phyloP scores from a whole-genome alignment of 2,329 filamentous ascomycete species.

The Escovopsis weberi region DNA sequence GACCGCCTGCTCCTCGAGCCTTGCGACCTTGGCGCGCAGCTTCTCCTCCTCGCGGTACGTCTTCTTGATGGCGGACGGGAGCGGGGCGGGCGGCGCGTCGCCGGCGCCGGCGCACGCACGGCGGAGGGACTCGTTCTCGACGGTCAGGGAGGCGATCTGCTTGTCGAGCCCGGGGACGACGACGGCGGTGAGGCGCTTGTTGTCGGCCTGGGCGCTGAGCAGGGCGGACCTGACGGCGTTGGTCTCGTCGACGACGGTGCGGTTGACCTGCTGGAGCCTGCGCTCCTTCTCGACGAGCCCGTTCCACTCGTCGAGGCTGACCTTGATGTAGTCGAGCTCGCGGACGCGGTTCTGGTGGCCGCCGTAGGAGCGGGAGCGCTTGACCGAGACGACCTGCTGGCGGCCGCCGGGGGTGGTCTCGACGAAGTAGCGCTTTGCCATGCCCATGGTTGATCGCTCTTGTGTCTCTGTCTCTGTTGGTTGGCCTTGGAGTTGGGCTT shows the following conservation, averaged over 20 bases:
- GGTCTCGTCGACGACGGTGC: conserved; percentile 18
- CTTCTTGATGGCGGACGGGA: conserved; percentile 4
- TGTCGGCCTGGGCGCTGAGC: conserved; percentile 20
- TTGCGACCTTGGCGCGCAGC: conserved; percentile 19
- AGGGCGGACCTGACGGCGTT: conserved; percentile 21
- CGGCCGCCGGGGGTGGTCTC: conserved; percentile 20
- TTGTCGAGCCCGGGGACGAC: conserved; percentile 22
- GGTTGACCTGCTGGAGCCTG: conserved; percentile 20
- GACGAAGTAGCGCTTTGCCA: conserved; percentile 23
- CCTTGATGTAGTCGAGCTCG: conserved; percentile 20
- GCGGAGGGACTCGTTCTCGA: conserved; percentile 26
- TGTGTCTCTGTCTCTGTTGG: conserved; percentile 1
- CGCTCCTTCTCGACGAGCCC: conserved; percentile 22
- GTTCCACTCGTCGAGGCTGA: conserved; percentile 23
- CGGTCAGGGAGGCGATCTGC: conserved; percentile 21
- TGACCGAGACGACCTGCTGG: conserved; percentile 24
- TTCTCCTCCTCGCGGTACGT: conserved; percentile 19
- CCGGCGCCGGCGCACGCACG: conserved; percentile 19
- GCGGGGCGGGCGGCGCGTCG: too few relatives aligned
- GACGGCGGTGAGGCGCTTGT: conserved; percentile 17
- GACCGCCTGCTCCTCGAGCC: conserved; percentile 22
- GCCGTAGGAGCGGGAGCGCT: conserved; percentile 22
- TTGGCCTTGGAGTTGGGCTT: not conserved
- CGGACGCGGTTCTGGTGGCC: conserved; percentile 18
- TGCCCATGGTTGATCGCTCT: conserved; percentile 7